These are phyloP conservation scores for Kwoniella botswanensis DNA, from an alignment of 768 basidiomycete genomes.

Conservation along the genomic window DNA sequence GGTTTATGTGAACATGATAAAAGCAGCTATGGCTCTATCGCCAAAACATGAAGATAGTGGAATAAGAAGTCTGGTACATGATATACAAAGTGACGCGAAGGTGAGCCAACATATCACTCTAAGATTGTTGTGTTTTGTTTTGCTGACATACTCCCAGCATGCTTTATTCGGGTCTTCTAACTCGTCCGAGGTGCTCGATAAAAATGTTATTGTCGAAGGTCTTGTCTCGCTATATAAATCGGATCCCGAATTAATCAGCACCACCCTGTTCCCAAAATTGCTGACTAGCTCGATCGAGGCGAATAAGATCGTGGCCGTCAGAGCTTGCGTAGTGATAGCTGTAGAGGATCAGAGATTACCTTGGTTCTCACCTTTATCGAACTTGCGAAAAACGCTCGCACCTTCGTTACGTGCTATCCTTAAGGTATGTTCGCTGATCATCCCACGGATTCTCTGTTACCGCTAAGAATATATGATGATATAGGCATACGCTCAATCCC, in stretches of 20 bases:
- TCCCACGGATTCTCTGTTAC: background rate
- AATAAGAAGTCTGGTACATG: conserved; percentile 69
- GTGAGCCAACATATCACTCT: conserved; percentile 58
- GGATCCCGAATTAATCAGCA: conserved; percentile 67
- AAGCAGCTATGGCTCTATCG: conserved; percentile 67
- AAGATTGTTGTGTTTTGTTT: too few species aligned
- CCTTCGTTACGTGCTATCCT: conserved; percentile 29
- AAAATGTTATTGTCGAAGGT: conserved; percentile 75
- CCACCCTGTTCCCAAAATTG: conserved; percentile 69
- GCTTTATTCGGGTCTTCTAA: conserved; percentile 68
- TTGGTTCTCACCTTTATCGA: conserved; percentile 26
- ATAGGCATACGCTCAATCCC: conserved; percentile 15
- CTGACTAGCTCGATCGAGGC: conserved; percentile 77
- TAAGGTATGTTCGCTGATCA: conserved; percentile 31
- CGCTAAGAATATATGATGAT: background rate
- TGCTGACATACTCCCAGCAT: conserved; percentile 45
- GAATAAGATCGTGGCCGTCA: conserved; percentile 76
- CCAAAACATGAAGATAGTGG: conserved; percentile 66
- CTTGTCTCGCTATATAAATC: conserved; percentile 76
- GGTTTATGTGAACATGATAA: conserved; percentile 77
- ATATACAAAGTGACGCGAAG: conserved; percentile 80
- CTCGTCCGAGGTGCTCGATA: conserved; percentile 69
- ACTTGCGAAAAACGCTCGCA: conserved; percentile 18
- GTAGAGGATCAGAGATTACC: conserved; percentile 65
- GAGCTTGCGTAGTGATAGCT: conserved; percentile 71